Conservation (phyloP, 2,329 filamentous ascomycete species). For the Nectriaceae sp. region DNA sequence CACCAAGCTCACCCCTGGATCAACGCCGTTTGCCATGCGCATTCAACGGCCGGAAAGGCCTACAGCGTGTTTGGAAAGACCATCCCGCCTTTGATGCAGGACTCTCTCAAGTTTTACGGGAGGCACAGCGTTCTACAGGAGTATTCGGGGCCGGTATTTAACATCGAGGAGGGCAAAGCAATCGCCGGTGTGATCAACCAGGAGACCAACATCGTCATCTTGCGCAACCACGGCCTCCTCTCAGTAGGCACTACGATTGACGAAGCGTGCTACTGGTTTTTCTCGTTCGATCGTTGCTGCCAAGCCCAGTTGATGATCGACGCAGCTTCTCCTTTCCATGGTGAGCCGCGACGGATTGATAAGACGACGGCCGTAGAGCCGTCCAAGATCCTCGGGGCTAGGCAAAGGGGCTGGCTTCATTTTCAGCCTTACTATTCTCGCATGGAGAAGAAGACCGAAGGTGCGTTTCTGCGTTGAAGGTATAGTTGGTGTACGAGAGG, state of each 20-base stretch:
- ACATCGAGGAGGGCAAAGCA: not conserved
- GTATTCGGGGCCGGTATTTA: not conserved
- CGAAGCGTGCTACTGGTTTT: not conserved
- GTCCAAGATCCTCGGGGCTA: too few species aligned
- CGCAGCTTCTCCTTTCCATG: too few species aligned
- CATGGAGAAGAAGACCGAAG: too few species aligned
- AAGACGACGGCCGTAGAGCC: too few species aligned
- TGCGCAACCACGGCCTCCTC: not conserved
- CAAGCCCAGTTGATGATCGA: too few species aligned
- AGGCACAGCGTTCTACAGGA: not conserved
- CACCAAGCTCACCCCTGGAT: slow-evolving; percentile 4
- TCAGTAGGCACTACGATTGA: not conserved
- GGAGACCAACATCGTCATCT: not conserved
- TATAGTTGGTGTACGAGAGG: too few species aligned
- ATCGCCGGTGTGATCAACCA: too few species aligned
- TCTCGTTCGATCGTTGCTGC: too few species aligned
- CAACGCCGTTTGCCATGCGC: slow-evolving; percentile 2
- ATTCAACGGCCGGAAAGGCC: slow-evolving; percentile 1
- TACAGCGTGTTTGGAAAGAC: slow-evolving; percentile 1
- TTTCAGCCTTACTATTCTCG: too few species aligned
- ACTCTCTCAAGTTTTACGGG: not conserved
- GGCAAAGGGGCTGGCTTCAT: too few species aligned
- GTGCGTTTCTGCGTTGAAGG: too few species aligned
- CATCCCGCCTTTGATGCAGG: not conserved
- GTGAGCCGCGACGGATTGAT: too few species aligned